Evolutionary conservation across 176 grass and related monocot genomes (phyloP).

Genomic region (Elymus sibiricus): DNA sequence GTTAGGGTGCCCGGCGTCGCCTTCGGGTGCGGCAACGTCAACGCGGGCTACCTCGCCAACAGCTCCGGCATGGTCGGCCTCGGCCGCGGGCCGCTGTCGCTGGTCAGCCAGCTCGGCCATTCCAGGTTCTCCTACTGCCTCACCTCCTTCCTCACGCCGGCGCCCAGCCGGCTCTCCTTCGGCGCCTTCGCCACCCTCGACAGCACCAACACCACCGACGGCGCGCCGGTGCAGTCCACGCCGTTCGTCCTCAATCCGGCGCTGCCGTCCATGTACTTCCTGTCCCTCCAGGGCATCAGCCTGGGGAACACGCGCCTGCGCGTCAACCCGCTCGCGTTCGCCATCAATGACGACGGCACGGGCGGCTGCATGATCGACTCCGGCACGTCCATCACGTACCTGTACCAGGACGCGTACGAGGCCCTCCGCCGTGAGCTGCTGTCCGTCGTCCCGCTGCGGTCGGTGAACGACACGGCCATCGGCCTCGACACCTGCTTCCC

Average conservation of each 20-base stretch:
- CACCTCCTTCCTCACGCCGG: constrained; percentile 41
- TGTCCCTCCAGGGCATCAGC: constrained; percentile 43
- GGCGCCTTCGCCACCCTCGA: constrained; percentile 44
- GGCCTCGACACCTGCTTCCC: constrained; percentile 51
- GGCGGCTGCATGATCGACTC: constrained; percentile 55
- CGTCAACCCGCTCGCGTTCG: constrained; percentile 32
- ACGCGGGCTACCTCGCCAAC: constrained; percentile 59
- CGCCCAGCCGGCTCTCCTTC: constrained; percentile 66
- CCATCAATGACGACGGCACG: constrained; percentile 49
- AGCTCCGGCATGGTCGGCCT: constrained; percentile 80
- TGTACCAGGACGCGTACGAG: constrained; percentile 30
- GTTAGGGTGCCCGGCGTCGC: constrained; percentile 33
- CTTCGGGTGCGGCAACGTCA: constrained; percentile 68
- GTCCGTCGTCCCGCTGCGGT: not conserved
- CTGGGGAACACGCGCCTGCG: not conserved
- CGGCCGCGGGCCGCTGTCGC: constrained; percentile 53
- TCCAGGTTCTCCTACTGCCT: constrained; percentile 77
- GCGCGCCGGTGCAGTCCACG: constrained; percentile 30
- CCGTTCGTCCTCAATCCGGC: constrained; percentile 44
- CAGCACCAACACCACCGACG: constrained; percentile 23
- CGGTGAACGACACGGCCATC: not conserved
- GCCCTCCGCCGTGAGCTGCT: too few relatives aligned
- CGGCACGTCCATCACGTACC: constrained; percentile 34
- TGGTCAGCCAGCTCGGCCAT: constrained; percentile 48
- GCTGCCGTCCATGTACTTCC: constrained; percentile 46